Evolutionary conservation across 2,329 filamentous ascomycete species (phyloP).

Genomic region (Fusarium burgessii): DNA sequence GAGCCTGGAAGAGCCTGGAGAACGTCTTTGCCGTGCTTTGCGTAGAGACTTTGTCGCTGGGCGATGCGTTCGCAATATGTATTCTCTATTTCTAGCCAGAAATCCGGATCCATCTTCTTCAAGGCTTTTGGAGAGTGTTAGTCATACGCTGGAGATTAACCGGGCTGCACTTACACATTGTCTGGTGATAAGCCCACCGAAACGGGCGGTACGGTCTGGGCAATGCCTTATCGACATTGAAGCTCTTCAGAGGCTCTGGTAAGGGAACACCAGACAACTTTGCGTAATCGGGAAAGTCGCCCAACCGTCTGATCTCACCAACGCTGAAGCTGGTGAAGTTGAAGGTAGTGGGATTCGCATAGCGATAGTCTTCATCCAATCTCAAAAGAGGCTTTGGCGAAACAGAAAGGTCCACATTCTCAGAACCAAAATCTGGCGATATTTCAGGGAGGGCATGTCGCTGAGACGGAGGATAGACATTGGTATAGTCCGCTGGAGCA

Average conservation of each 20-base stretch:
- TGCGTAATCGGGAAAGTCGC: constrained; percentile 84
- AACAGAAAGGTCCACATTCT: constrained; percentile 22
- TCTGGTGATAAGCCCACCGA: constrained; percentile 88
- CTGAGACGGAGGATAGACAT: constrained; percentile 46
- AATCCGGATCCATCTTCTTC: constrained; percentile 82
- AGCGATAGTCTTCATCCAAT: constrained; percentile 52
- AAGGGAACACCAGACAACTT: constrained; percentile 78
- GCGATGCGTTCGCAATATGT: constrained; percentile 76
- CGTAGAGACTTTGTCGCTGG: constrained; percentile 75
- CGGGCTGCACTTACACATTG: constrained; percentile 74
- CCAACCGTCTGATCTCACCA: constrained; percentile 75
- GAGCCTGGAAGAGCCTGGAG: constrained; percentile 78
- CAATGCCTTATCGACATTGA: constrained; percentile 75
- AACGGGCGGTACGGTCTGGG: constrained; percentile 85
- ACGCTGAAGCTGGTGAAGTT: constrained; percentile 78
- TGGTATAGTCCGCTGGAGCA: constrained; percentile 40
- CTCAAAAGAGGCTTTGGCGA: constrained; percentile 45
- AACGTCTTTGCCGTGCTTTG: constrained; percentile 71
- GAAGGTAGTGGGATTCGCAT: constrained; percentile 56
- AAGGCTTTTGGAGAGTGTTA: constrained; percentile 69
- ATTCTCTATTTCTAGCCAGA: constrained; percentile 89
- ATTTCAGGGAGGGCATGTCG: constrained; percentile 29
- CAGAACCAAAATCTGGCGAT: background rate
- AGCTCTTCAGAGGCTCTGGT: constrained; percentile 71
- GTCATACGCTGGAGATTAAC: constrained; percentile 41